Percentiles rank a stretch among this genome's conserved stretches.
Conservation (phyloP, 2,329 filamentous ascomycete species). For the Mollisiaceae sp. region DNA sequence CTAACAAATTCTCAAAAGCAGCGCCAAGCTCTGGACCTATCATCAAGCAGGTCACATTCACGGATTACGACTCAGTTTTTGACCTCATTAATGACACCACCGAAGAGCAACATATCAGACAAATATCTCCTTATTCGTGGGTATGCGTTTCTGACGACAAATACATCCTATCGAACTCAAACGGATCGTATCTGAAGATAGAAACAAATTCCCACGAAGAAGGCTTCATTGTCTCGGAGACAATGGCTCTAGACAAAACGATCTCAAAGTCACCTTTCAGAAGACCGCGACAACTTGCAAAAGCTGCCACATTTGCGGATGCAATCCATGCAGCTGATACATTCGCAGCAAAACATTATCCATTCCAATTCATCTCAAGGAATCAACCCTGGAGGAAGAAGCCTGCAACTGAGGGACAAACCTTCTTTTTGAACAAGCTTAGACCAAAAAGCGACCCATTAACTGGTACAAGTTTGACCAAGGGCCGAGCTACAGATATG, state of each 20-base stretch:
- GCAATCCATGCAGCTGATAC: slow-evolving; percentile 87
- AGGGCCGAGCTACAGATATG: slow-evolving; percentile 85
- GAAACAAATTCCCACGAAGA: slow-evolving; percentile 42
- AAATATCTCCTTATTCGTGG: slow-evolving; percentile 79
- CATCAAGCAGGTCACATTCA: slow-evolving; percentile 62
- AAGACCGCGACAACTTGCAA: slow-evolving; percentile 70
- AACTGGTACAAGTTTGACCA: slow-evolving; percentile 64
- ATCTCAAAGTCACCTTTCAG: slow-evolving; percentile 63
- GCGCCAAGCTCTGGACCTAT: slow-evolving; percentile 10
- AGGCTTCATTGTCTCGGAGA: slow-evolving; percentile 46
- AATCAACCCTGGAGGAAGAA: slow-evolving; percentile 71
- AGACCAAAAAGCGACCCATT: slow-evolving; percentile 60
- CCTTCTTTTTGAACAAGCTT: slow-evolving; percentile 73
- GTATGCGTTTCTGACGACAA: slow-evolving; percentile 73
- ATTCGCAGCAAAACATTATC: slow-evolving; percentile 71
- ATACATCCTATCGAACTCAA: slow-evolving; percentile 72
- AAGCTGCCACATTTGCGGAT: slow-evolving; percentile 68
- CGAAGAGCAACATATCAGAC: slow-evolving; percentile 77
- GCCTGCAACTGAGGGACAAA: slow-evolving; percentile 67
- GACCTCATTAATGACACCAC: slow-evolving; percentile 86
- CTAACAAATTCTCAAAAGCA: slow-evolving; percentile 8
- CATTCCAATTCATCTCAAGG: slow-evolving; percentile 68
- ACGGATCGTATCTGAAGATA: slow-evolving; percentile 65
- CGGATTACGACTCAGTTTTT: slow-evolving; percentile 89
- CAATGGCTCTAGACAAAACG: slow-evolving; percentile 25